A percentile compares a stretch with the other conserved stretches of the same genome.
Evolutionary conservation across 2,329 filamentous ascomycete species (phyloP).

Genomic region (Colletotrichum sp.): DNA sequence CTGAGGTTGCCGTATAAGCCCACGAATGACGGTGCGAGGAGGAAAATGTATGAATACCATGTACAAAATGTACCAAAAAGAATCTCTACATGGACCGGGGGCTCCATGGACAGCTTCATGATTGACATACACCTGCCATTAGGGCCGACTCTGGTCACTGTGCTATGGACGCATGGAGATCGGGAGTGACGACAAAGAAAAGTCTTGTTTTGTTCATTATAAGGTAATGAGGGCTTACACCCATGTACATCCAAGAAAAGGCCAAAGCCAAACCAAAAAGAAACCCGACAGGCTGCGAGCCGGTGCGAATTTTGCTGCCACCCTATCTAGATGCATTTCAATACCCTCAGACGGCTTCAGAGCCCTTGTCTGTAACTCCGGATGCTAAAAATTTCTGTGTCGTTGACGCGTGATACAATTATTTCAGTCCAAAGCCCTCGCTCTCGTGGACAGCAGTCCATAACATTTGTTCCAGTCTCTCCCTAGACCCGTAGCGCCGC

Average conservation of each 20-base stretch:
- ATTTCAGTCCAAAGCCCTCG: constrained; percentile 91
- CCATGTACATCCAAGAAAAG: constrained; percentile 5
- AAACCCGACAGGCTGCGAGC: background rate
- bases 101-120: background rate
- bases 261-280: background rate
- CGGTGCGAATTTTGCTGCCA: background rate
- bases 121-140: background rate
- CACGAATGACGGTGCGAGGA: background rate
- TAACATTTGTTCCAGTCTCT: constrained; percentile 72
- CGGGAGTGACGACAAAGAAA: background rate
- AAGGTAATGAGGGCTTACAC: background rate
- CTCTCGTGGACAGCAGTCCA: constrained; percentile 90
- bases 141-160: background rate
- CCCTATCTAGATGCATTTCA: background rate
- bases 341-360: background rate
- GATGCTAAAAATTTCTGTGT: background rate
- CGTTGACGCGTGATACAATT: constrained; percentile 25
- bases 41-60: constrained; percentile 16
- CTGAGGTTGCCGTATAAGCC: constrained; percentile 28
- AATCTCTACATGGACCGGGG: background rate
- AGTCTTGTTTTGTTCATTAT: background rate
- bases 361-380: constrained; percentile 4
- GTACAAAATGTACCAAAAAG: constrained; percentile 22
- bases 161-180: background rate
- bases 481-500: constrained; percentile 71